Percentiles rank a stretch among this genome's conserved stretches.
These are phyloP conservation scores for Acer saccharum DNA, from an alignment of 345 rosid genomes.

Conservation along the genomic window DNA sequence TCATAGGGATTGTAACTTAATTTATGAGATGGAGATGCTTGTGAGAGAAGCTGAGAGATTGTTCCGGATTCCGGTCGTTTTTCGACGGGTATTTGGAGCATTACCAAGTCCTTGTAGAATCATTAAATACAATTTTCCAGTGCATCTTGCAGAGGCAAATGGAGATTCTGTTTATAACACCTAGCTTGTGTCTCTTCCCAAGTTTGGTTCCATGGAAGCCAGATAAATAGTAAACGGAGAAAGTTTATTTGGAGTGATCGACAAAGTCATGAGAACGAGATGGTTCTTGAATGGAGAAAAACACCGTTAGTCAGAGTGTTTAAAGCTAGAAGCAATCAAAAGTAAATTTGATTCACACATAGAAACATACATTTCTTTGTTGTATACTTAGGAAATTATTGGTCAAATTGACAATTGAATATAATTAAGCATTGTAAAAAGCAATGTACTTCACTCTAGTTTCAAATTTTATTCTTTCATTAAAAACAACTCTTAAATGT, in stretches of 20 bases:
- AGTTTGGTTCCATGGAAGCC: slow-evolving; percentile 44
- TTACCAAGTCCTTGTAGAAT: slow-evolving; percentile 40
- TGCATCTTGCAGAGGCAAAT: slow-evolving; percentile 35
- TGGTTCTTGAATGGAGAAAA: slow-evolving; percentile 47
- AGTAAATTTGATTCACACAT: neutral
- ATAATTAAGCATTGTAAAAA: neutral
- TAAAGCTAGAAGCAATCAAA: neutral
- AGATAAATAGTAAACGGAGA: slow-evolving; percentile 39
- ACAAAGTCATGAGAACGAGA: slow-evolving; percentile 31
- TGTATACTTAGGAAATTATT: neutral
- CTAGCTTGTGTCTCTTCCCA: slow-evolving; percentile 29
- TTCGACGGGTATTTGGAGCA: slow-evolving; percentile 31
- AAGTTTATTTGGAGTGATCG: slow-evolving; percentile 38
- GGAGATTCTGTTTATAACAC: slow-evolving; percentile 48
- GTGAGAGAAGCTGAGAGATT: slow-evolving; percentile 17
- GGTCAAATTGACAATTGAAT: neutral
- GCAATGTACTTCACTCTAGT: neutral
- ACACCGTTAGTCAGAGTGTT: slow-evolving; percentile 39
- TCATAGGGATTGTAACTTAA: too few relatives aligned
- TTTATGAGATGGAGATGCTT: slow-evolving; percentile 40
- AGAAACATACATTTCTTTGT: too few relatives aligned
- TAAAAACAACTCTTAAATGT: neutral
- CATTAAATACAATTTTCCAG: slow-evolving; percentile 36
- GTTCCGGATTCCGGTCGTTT: slow-evolving; percentile 31
- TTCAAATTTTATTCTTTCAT: neutral